Evolutionary conservation across 2,329 filamentous ascomycete genomes (phyloP).

Genomic region (Nothophaeocryptopus gaeumannii): DNA sequence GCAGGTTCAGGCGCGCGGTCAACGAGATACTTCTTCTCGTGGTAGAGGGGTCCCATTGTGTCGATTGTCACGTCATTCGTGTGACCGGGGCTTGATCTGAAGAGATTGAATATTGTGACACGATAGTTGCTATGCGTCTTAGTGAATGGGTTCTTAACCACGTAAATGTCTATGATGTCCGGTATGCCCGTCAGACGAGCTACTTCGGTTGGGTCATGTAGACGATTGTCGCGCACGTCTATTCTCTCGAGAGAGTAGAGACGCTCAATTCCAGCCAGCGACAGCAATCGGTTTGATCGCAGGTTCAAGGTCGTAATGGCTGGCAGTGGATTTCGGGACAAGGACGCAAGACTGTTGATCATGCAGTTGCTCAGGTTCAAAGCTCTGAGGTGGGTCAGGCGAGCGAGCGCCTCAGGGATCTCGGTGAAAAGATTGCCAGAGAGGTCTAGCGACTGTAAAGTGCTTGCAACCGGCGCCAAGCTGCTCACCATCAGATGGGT

Average conservation of each 20-base stretch:
- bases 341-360: slow-evolving; percentile 89
- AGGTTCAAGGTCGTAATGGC: slow-evolving; percentile 93
- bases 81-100: slow-evolving; percentile 84
- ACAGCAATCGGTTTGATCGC: slow-evolving; percentile 80
- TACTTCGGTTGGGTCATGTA: slow-evolving; percentile 88
- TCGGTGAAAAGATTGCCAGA: slow-evolving; percentile 93
- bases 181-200: slow-evolving; percentile 87
- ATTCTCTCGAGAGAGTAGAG: slow-evolving; percentile 84
- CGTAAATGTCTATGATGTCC: slow-evolving; percentile 88
- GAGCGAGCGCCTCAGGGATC: slow-evolving; percentile 85
- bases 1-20: slow-evolving; percentile 76
- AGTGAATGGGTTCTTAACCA: slow-evolving; percentile 87
- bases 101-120: slow-evolving; percentile 91
- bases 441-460: slow-evolving; percentile 85
- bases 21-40: slow-evolving; percentile 78
- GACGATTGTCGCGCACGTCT: slow-evolving; percentile 83
- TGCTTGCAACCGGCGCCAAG: slow-evolving; percentile 78
- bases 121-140: slow-evolving; percentile 83
- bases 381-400: slow-evolving; percentile 80
- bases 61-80: slow-evolving; percentile 89
- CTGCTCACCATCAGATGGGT: slow-evolving; percentile 74
- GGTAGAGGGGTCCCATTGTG: slow-evolving; percentile 74
- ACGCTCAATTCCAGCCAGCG: slow-evolving; percentile 85
- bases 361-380: slow-evolving; percentile 95
- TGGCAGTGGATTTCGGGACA: slow-evolving; percentile 80